These are phyloP conservation scores for Umbilicaria muhlenbergii DNA, from an alignment of 495 filamentous ascomycete genomes.

Conservation along the genomic window DNA sequence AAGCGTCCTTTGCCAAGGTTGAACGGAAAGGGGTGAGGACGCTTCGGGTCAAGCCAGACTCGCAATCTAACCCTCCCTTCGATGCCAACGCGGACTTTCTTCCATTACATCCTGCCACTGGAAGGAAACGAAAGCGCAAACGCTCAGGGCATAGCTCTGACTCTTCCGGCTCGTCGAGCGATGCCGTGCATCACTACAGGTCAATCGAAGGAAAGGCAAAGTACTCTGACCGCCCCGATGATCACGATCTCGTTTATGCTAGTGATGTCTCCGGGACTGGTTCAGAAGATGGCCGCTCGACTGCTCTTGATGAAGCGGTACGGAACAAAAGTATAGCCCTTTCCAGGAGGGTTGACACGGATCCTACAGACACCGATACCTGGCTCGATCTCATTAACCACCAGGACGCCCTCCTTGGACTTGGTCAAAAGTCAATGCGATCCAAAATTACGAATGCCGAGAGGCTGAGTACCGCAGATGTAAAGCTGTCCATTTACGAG, in stretches of 20 bases:
- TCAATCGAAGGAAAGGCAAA: conserved; percentile 54
- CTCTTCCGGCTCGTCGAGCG: conserved; percentile 18
- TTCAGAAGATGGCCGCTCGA: not conserved
- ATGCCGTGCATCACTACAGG: conserved; percentile 45
- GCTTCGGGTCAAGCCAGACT: conserved; percentile 21
- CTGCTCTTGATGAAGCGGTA: not conserved
- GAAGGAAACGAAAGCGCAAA: conserved; percentile 11
- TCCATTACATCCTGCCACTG: conserved; percentile 18
- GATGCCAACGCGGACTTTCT: conserved; percentile 28
- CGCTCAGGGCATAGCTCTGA: conserved; percentile 4
- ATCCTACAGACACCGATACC: conserved; percentile 47
- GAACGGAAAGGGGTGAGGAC: conserved; percentile 18
- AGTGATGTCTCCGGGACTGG: conserved; percentile 2
- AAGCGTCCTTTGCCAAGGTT: conserved; percentile 21
- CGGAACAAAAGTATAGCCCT: conserved; percentile 35
- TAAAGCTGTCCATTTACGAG: conserved; percentile 69
- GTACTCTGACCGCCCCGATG: conserved; percentile 24
- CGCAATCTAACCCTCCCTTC: conserved; percentile 10
- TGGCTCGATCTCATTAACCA: conserved; percentile 68
- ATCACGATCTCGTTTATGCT: conserved; percentile 20
- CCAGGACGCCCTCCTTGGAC: conserved; percentile 48
- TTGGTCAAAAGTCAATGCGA: conserved; percentile 19
- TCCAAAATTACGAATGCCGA: conserved; percentile 37
- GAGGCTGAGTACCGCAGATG: conserved; percentile 48
- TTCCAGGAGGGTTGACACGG: conserved; percentile 36